These are phyloP conservation scores for Penicillium brasilianum DNA, from an alignment of 2,329 filamentous ascomycete genomes.

Conservation along the genomic window DNA sequence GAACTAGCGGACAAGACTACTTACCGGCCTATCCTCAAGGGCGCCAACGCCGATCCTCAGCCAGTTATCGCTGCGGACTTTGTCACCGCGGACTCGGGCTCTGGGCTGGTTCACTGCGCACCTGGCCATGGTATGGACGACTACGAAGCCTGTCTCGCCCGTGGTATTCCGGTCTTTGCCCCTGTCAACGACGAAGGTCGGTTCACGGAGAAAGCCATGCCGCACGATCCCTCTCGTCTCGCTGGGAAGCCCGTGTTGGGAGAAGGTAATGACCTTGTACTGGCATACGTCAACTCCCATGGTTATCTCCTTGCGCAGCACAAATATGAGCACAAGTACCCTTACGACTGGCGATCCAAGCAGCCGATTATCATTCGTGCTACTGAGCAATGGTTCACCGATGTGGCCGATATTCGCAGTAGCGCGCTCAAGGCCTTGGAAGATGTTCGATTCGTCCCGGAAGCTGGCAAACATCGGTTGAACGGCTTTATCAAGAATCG, in stretches of 20 bases:
- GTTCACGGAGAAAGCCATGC: constrained; percentile 81
- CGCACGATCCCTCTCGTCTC: constrained; percentile 69
- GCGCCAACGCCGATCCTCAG: constrained; percentile 61
- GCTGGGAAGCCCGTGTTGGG: constrained; percentile 73
- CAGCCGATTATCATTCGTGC: constrained; percentile 87
- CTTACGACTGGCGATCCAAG: constrained; percentile 97
- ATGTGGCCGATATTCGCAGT: constrained; percentile 81
- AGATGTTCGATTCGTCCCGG: constrained; percentile 77
- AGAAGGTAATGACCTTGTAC: constrained; percentile 70
- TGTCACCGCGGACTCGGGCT: constrained; percentile 87
- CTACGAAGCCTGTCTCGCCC: constrained; percentile 76
- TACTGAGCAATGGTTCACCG: constrained; percentile 97
- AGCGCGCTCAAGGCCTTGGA: constrained; percentile 72
- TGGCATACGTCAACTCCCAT: constrained; percentile 68
- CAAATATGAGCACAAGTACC: constrained; percentile 86
- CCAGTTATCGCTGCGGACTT: constrained; percentile 84
- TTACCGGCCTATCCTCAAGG: constrained; percentile 74
- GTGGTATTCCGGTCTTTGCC: constrained; percentile 75
- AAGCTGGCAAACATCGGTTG: constrained; percentile 72
- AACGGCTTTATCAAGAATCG: constrained; percentile 85
- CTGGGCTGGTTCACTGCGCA: constrained; percentile 91
- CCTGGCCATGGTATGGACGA: constrained; percentile 97
- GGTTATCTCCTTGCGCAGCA: constrained; percentile 70
- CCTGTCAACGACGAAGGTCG: constrained; percentile 81
- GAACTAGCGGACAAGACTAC: constrained; percentile 65